A percentile compares a stretch with the other conserved stretches of the same genome.
phyloP scores from a whole-genome alignment of 1,284 basidiomycete species.

The Trametes sp. region DNA sequence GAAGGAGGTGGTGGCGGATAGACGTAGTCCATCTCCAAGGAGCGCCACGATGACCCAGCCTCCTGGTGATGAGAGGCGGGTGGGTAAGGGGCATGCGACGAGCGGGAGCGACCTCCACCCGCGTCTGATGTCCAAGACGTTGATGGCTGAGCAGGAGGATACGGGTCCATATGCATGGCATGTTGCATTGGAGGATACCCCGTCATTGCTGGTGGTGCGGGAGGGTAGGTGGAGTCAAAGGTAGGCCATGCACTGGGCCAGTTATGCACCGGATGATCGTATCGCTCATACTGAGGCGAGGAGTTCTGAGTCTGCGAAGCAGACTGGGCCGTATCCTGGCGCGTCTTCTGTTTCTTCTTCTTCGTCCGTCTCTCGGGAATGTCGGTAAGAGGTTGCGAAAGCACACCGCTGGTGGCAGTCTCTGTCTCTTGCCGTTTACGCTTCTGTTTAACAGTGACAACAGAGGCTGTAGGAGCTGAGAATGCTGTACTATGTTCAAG shows the following conservation, averaged over 20 bases:
- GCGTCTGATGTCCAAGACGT: not conserved
- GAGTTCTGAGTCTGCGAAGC: not conserved
- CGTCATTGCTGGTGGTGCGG: not conserved
- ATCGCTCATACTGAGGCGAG: not conserved
- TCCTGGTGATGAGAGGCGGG: not conserved
- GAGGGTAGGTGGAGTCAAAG: too few species aligned
- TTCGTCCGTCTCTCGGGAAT: not conserved
- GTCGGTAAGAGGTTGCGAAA: not conserved
- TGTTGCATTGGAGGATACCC: too few species aligned
- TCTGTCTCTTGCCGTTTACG: constrained; percentile 2
- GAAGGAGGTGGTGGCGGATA: too few species aligned
- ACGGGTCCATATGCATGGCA: not conserved
- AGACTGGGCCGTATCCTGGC: not conserved
- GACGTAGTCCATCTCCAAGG: not conserved
- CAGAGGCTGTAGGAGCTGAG: not conserved
- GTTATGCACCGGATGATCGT: not conserved
- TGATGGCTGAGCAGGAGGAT: not conserved
- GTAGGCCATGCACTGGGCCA: not conserved
- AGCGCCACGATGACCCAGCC: not conserved
- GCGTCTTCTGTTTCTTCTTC: constrained; percentile 10
- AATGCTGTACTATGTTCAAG: not conserved
- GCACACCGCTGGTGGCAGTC: not conserved
- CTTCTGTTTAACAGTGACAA: not conserved
- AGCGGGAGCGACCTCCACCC: not conserved
- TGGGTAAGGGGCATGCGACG: not conserved